These are phyloP conservation scores for Fistulifera solaris DNA, from an alignment of 108 stramenopile species.

Conservation along the genomic window DNA sequence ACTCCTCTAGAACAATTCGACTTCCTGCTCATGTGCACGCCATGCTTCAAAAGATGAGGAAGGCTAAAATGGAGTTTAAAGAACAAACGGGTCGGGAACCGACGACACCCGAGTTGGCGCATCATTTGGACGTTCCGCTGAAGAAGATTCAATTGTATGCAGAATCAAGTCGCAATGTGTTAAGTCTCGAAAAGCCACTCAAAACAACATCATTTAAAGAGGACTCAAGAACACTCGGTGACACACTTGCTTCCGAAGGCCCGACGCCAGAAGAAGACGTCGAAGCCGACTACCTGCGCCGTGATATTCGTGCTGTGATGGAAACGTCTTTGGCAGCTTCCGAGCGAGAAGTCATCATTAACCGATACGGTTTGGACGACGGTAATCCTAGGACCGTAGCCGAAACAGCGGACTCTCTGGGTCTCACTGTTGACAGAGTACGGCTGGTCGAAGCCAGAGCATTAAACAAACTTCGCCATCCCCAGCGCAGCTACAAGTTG, in stretches of 20 bases:
- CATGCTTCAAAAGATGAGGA: slow-evolving; percentile 54
- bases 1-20: slow-evolving; percentile 74
- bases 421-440: slow-evolving; percentile 72
- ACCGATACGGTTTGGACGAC: slow-evolving; percentile 84
- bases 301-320: slow-evolving; percentile 50
- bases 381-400: slow-evolving; percentile 45
- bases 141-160: slow-evolving; percentile 55
- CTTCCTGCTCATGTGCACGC: slow-evolving; percentile 79
- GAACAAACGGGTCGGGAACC: slow-evolving; percentile 56
- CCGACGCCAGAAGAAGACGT: slow-evolving; percentile 68
- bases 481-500: slow-evolving; percentile 61
- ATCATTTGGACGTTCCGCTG: slow-evolving; percentile 50
- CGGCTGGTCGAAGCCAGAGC: slow-evolving; percentile 80
- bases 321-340: slow-evolving; percentile 28
- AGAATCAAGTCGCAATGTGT: slow-evolving; percentile 38
- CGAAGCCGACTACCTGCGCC: slow-evolving; percentile 35
- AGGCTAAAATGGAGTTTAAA: slow-evolving; percentile 38
- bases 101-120: slow-evolving; percentile 61
- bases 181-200: slow-evolving; percentile 52
- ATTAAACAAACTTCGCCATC: slow-evolving; percentile 83
- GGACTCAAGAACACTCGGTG: slow-evolving; percentile 51
- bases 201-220: slow-evolving; percentile 16
- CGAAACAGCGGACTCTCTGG: slow-evolving; percentile 64
- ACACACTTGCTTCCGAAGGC: slow-evolving; percentile 49
- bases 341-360: slow-evolving; percentile 69